phyloP scores from a whole-genome alignment of 768 basidiomycete species.

The Myochromella boudieri region DNA sequence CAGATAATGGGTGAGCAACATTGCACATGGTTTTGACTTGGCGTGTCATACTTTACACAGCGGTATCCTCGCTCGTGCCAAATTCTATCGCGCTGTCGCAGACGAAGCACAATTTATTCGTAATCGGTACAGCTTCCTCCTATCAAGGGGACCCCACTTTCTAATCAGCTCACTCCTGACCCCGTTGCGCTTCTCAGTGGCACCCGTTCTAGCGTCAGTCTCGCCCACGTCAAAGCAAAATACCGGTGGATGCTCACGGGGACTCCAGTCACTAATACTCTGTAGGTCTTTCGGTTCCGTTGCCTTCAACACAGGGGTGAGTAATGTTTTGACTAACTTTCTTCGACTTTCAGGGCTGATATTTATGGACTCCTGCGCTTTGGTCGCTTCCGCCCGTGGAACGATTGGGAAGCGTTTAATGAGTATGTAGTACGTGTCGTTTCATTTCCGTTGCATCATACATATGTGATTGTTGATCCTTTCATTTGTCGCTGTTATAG shows the following conservation, averaged over 20 bases:
- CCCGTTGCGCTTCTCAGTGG: conserved; percentile 28
- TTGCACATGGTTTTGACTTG: background rate
- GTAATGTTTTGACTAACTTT: too few relatives aligned
- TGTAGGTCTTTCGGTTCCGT: conserved; percentile 35
- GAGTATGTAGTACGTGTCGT: conserved; percentile 44
- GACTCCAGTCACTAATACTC: conserved; percentile 71
- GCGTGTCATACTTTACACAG: conserved; percentile 23
- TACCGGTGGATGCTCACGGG: conserved; percentile 82
- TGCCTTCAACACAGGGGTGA: too few relatives aligned
- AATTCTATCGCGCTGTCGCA: conserved; percentile 69
- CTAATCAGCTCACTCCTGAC: background rate
- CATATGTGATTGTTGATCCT: background rate
- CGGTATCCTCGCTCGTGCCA: conserved; percentile 59
- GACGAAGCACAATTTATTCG: conserved; percentile 83
- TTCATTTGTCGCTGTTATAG: conserved; percentile 26
- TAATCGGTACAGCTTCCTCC: conserved; percentile 42
- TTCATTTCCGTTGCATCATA: too few relatives aligned
- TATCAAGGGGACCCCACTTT: too few relatives aligned
- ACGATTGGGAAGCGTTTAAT: conserved; percentile 72
- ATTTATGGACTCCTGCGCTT: conserved; percentile 72
- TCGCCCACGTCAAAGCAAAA: conserved; percentile 59
- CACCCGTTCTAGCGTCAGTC: conserved; percentile 57
- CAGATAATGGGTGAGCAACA: conserved; percentile 45
- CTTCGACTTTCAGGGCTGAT: conserved; percentile 47
- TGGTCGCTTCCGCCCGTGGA: conserved; percentile 67